Percentiles rank a stretch among this genome's conserved stretches.
Conservation (phyloP, 352 stramenopile species). For the Hyaloperonospora brassicae region DNA sequence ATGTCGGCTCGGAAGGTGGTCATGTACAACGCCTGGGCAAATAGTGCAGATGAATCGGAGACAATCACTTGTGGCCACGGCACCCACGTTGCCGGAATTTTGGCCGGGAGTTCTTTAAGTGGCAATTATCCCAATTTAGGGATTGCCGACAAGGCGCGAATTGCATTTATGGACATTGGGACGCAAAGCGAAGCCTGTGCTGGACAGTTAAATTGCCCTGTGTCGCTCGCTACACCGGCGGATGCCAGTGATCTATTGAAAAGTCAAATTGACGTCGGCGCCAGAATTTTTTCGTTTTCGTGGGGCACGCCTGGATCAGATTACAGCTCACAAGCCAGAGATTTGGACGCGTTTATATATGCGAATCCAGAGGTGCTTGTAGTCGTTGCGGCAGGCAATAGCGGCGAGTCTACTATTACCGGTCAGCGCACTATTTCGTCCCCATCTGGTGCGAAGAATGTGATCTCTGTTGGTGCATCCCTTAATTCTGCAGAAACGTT, state of each 20-base stretch:
- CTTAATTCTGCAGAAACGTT: conserved; percentile 56
- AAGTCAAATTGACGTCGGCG: conserved; percentile 60
- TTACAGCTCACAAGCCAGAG: conserved; percentile 67
- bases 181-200: conserved; percentile 42
- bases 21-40: conserved; percentile 70
- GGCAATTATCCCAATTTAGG: conserved; percentile 47
- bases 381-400: conserved; percentile 86
- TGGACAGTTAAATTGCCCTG: conserved; percentile 39
- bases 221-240: conserved; percentile 51
- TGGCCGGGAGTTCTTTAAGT: conserved; percentile 70
- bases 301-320: conserved; percentile 72
- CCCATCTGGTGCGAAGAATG: conserved; percentile 76
- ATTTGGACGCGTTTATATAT: conserved; percentile 78
- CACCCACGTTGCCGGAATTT: conserved; percentile 80
- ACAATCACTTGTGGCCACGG: conserved; percentile 76
- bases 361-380: conserved; percentile 80
- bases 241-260: conserved; percentile 55
- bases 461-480: conserved; percentile 75
- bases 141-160: conserved; percentile 65
- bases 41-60: conserved; percentile 55
- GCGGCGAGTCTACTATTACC: conserved; percentile 54
- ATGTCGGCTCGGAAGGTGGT: conserved; percentile 60
- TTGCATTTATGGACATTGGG: conserved; percentile 90
- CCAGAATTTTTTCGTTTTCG: conserved; percentile 79
- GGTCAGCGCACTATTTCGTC: conserved; percentile 66